phyloP scores from a whole-genome alignment of 2,329 filamentous ascomycete genomes.

The Pestalotiopsis sp. region DNA sequence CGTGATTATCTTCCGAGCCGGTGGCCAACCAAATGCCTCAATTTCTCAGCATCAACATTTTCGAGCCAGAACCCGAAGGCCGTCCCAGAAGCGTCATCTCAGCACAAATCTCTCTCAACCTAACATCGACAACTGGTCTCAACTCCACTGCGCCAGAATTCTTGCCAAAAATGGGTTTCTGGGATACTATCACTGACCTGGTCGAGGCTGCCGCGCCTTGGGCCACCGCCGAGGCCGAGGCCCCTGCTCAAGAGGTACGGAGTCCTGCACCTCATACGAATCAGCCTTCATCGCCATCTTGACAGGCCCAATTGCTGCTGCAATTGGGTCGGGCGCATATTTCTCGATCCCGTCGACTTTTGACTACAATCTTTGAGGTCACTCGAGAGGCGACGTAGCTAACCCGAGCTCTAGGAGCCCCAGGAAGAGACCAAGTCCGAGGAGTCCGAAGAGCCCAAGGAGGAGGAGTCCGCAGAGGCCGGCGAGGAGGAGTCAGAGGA shows the following conservation, averaged over 20 bases:
- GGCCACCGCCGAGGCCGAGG: constrained; percentile 65
- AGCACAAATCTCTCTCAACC: constrained; percentile 29
- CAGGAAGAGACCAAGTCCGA: constrained; percentile 44
- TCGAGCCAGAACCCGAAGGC: constrained; percentile 37
- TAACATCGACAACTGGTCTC: constrained; percentile 38
- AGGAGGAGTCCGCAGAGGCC: constrained; percentile 31
- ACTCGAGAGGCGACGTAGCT: neutral
- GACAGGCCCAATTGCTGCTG: neutral
- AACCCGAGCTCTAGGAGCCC: constrained; percentile 28
- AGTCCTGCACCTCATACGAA: constrained; percentile 33
- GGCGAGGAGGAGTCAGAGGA: constrained; percentile 41
- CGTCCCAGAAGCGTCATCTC: constrained; percentile 27
- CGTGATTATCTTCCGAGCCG: constrained; percentile 26
- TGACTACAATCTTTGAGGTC: neutral
- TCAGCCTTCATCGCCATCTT: neutral
- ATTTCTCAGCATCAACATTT: constrained; percentile 38
- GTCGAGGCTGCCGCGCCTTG: constrained; percentile 66
- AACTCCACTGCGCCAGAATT: constrained; percentile 31
- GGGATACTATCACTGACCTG: constrained; percentile 64
- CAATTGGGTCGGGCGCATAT: constrained; percentile 17
- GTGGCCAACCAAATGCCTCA: constrained; percentile 48
- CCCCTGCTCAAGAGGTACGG: constrained; percentile 66
- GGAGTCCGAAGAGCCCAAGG: constrained; percentile 38
- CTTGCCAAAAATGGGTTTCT: constrained; percentile 62
- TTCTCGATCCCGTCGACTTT: constrained; percentile 11